These are phyloP conservation scores for Stromatinia cepivora DNA, from an alignment of 2,329 filamentous ascomycete species.

Conservation along the genomic window DNA sequence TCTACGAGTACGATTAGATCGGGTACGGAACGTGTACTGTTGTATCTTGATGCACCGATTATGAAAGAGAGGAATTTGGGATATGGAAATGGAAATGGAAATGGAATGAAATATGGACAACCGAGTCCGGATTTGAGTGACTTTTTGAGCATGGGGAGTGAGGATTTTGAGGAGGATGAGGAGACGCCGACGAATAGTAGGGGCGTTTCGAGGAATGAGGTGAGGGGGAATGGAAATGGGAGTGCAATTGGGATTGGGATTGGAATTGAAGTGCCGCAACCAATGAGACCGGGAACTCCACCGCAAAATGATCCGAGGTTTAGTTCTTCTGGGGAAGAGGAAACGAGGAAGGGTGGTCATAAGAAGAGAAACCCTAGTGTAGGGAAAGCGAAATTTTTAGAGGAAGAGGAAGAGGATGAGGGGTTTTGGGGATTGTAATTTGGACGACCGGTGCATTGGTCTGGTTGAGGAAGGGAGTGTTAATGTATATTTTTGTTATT, in stretches of 20 bases:
- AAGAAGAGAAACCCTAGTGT: conserved; percentile 9
- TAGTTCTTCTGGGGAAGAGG: conserved; percentile 31
- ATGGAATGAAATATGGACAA: conserved; percentile 28
- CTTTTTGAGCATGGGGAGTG: conserved; percentile 35
- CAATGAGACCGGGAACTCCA: neutral
- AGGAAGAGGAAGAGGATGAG: neutral
- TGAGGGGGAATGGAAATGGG: neutral
- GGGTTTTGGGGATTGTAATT: neutral
- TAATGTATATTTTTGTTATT: conserved; percentile 16
- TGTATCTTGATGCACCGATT: conserved; percentile 37
- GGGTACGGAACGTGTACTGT: conserved; percentile 32
- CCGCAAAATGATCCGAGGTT: conserved; percentile 27
- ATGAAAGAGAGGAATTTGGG: conserved; percentile 24
- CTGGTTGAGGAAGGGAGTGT: too few species aligned
- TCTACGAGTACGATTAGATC: conserved; percentile 29
- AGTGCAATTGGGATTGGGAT: neutral
- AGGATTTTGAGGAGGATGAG: conserved; percentile 32
- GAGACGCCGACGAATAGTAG: conserved; percentile 34
- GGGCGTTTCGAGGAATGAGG: neutral
- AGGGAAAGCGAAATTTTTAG: conserved; percentile 6
- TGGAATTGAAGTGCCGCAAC: neutral
- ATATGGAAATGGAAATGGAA: neutral
- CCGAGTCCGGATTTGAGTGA: conserved; percentile 39
- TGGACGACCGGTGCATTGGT: neutral
- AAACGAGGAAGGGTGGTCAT: conserved; percentile 20